These are phyloP conservation scores for Linum lewisii DNA, from an alignment of 345 rosid species.

Conservation along the genomic window DNA sequence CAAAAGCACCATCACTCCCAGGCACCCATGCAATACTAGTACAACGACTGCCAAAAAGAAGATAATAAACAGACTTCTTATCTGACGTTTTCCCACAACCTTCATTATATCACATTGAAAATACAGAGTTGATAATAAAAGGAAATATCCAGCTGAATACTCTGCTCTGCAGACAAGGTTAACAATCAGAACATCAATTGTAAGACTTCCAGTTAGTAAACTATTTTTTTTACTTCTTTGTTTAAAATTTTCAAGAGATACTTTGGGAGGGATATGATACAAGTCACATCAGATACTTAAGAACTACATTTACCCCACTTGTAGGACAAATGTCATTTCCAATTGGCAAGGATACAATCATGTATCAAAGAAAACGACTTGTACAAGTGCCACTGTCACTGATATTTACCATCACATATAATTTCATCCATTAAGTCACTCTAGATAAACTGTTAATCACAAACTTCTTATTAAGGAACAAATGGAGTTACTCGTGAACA, in stretches of 20 bases:
- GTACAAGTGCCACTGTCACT: background rate
- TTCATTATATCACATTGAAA: background rate
- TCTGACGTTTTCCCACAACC: background rate
- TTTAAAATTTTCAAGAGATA: background rate
- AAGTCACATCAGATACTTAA: no score
- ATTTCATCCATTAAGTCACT: background rate
- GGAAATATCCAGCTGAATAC: background rate
- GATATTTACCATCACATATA: background rate
- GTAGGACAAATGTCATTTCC: background rate
- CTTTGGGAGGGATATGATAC: no score
- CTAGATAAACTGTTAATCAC: background rate
- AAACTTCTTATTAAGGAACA: background rate
- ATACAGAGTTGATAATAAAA: background rate
- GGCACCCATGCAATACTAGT: constrained; percentile 92
- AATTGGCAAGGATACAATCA: background rate
- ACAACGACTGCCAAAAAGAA: constrained; percentile 65
- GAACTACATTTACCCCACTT: no score
- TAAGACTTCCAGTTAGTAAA: background rate
- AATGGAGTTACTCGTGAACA: background rate
- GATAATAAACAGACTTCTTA: background rate
- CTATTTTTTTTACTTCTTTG: no score
- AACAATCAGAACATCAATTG: background rate
- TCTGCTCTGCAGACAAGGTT: background rate
- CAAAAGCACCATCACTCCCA: constrained; percentile 88
- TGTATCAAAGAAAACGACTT: background rate